phyloP scores from a whole-genome alignment of 805 yeast genomes.

The Zygosaccharomyces gambellarensis region DNA sequence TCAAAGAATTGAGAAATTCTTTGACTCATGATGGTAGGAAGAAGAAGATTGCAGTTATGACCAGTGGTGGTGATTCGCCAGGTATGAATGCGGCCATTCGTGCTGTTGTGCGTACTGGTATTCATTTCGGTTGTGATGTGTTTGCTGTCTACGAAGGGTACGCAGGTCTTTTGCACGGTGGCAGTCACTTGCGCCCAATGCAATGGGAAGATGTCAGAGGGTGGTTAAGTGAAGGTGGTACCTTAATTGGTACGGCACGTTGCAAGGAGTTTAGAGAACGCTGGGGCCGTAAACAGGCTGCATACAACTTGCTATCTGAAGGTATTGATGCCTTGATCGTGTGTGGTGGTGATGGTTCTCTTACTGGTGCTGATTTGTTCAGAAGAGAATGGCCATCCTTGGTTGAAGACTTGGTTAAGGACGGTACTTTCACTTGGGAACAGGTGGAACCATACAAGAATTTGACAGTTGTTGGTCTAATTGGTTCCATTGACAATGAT shows the following conservation, averaged over 20 bases:
- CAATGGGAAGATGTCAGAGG: conserved; percentile 95
- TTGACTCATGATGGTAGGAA: conserved; percentile 16
- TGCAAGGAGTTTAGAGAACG: conserved; percentile 81
- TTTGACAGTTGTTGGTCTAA: conserved; percentile 86
- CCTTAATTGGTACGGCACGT: conserved; percentile 94
- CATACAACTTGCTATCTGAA: conserved; percentile 72
- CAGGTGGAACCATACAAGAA: conserved; percentile 59
- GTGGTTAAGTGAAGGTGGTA: conserved; percentile 88
- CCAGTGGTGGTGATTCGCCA: conserved; percentile 98
- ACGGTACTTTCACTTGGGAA: conserved; percentile 51
- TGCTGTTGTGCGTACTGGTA: conserved; percentile 91
- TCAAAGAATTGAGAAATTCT: conserved; percentile 17
- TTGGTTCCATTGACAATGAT: conserved; percentile 96
- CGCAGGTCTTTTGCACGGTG: conserved; percentile 87
- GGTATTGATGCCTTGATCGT: conserved; percentile 95
- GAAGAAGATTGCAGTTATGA: conserved; percentile 79
- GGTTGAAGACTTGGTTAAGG: conserved; percentile 61
- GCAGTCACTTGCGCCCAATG: conserved; percentile 70
- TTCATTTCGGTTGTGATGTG: conserved; percentile 80
- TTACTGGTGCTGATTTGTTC: conserved; percentile 95
- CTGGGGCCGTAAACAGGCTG: conserved; percentile 76
- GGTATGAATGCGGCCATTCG: conserved; percentile 98
- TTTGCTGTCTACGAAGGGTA: conserved; percentile 93
- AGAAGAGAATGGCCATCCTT: conserved; percentile 92
- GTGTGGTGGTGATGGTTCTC: conserved; percentile 98